Evolutionary conservation across 352 stramenopile species (phyloP), one percentile per base, ranked within the genome.

Genomic region (Pythium dissimile): DNA sequence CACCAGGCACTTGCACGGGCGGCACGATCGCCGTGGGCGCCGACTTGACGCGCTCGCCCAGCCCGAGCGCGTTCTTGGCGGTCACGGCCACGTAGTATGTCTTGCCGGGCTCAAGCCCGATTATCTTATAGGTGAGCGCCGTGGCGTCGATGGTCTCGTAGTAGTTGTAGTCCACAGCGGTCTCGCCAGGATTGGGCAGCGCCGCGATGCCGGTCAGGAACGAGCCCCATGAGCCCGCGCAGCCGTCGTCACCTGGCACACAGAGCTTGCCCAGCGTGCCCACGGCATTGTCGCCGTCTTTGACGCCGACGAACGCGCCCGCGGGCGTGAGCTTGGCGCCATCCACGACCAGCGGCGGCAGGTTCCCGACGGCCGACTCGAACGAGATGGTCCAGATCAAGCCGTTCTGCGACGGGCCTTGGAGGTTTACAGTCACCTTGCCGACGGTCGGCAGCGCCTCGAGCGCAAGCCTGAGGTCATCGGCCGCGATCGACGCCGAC

Each of bases 21-120:
- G 69, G 72, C 1, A 73, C 72, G 43, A 94, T 81, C 32, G 54
- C 62, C 15, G 56, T 30, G 1, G 80, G 81, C 3, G 71, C 65
- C 3, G 76, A 73, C 32, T 62, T 62, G 7, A 73, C 55, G 6
- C 79, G 77, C 15, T 68, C 41, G 15, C 77, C 68, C 20, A 78
- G 67, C 35, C 89, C 90, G 18, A 88, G 73, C 15, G 73, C 66
- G 68, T 98, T 98, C 31, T 94, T 84, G 6, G 89, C 92, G 7
- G 88, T 80, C 28, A 98, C 86, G 1, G 82, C 66, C 13, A 97
- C 80, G 37, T 86, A 92, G 57, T 97, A 98, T 15, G 78, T 62
- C 24, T 76, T 64, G 0, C 92, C 92, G 3, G 89, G 62, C 13
- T 65, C 73, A 11, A 97, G 71, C 2, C 70, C 71, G 12, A 75